Evolutionary conservation across 73 alveolate genomes (phyloP).

Genomic region (Tetrahymena borealis): DNA sequence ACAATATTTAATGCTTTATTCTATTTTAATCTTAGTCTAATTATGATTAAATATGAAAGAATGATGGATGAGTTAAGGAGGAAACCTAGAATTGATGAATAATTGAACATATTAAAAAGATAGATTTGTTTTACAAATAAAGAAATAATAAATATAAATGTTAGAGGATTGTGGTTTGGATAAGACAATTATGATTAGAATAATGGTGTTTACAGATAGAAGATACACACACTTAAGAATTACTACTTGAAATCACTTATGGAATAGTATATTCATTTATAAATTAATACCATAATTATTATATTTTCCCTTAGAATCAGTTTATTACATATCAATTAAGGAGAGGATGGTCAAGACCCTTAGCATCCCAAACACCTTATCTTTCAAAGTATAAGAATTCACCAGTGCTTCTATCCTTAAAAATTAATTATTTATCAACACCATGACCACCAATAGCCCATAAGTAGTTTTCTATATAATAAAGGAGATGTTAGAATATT

Average conservation of each 20-base stretch:
- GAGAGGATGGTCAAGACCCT: conserved; percentile 33
- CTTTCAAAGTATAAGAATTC: conserved; percentile 31
- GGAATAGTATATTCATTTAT: background rate
- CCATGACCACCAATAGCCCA: conserved; percentile 24
- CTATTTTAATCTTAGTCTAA: too few species aligned
- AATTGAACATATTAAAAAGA: too few species aligned
- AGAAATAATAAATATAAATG: too few species aligned
- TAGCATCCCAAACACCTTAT: conserved; percentile 42
- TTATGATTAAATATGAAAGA: too few species aligned
- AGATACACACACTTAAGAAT: too few species aligned
- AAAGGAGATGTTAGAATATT: background rate
- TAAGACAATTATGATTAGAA: too few species aligned
- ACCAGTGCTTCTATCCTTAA: conserved; percentile 30
- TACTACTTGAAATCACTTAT: background rate
- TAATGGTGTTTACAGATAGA: too few species aligned
- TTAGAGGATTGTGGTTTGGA: too few species aligned
- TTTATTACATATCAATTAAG: conserved; percentile 19
- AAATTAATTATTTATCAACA: conserved; percentile 20
- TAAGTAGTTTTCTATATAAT: conserved; percentile 28
- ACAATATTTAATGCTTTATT: too few species aligned
- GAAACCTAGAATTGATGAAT: too few species aligned
- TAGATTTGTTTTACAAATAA: too few species aligned
- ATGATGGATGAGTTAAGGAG: too few species aligned
- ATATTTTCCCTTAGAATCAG: background rate
- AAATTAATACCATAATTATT: background rate